Percentiles rank a stretch among this genome's conserved stretches.
phyloP scores from a whole-genome alignment of 139 green algal genomes.

The Chlorella ohadii region DNA sequence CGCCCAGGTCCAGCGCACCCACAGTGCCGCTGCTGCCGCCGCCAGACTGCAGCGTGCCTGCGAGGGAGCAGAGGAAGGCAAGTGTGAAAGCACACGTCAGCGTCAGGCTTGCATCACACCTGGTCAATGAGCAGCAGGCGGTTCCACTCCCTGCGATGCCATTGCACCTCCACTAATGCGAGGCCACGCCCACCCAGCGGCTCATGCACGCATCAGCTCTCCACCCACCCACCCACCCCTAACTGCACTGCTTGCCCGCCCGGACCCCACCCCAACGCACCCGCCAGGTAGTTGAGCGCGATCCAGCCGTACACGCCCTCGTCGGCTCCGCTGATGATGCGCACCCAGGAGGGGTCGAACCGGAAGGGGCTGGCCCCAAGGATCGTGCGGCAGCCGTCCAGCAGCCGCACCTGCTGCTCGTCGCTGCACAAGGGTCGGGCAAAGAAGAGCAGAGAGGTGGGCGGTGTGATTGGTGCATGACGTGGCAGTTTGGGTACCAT shows the following conservation, averaged over 20 bases:
- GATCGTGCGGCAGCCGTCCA: conserved; percentile 44
- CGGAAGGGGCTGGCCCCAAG: conserved; percentile 60
- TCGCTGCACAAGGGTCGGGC: background rate
- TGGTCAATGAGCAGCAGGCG: no score
- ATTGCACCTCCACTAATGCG: no score
- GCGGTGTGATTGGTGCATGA: no score
- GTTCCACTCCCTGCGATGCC: no score
- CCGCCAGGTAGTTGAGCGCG: conserved; percentile 76
- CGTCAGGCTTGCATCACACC: background rate
- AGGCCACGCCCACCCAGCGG: no score
- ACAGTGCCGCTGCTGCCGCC: conserved; percentile 44
- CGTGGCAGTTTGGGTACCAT: no score
- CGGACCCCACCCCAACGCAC: background rate
- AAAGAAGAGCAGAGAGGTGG: no score
- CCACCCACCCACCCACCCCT: no score
- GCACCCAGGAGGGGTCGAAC: conserved; percentile 78
- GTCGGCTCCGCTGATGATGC: conserved; percentile 81
- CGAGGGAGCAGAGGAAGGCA: background rate
- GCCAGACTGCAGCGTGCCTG: background rate
- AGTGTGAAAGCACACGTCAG: background rate
- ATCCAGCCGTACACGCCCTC: conserved; percentile 91
- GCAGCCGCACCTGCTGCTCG: conserved; percentile 43
- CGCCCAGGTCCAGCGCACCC: conserved; percentile 81
- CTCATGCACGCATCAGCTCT: no score
- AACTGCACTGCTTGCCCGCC: conserved; percentile 13